These are phyloP conservation scores for Agrocybe chaxingu DNA, from an alignment of 768 basidiomycete species.

Conservation along the genomic window DNA sequence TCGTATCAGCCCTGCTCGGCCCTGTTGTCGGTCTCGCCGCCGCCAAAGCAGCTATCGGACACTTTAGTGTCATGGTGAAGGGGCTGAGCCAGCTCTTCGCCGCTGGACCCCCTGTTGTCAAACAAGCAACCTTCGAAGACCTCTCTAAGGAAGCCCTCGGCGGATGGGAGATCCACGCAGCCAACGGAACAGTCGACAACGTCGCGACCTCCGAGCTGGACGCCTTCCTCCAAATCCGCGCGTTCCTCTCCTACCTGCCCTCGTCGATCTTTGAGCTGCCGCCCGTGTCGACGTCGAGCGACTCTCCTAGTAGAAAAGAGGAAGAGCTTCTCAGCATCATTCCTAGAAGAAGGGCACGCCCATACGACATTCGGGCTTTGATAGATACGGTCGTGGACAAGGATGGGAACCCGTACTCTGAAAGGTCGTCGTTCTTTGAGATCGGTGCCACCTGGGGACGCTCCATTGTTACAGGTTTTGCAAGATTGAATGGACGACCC, in stretches of 20 bases:
- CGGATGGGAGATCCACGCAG: conserved; percentile 34
- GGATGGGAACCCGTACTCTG: conserved; percentile 13
- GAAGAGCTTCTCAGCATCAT: conserved; percentile 33
- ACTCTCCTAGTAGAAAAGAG: conserved; percentile 27
- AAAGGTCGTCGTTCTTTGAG: conserved; percentile 30
- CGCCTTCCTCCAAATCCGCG: conserved; percentile 31
- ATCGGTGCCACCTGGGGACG: conserved; percentile 35
- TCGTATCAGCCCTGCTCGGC: conserved; percentile 34
- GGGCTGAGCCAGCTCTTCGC: conserved; percentile 34
- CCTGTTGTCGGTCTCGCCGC: conserved; percentile 40
- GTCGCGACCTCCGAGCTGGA: conserved; percentile 33
- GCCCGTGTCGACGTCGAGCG: conserved; percentile 20
- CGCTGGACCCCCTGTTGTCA: conserved; percentile 33
- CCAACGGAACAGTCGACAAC: conserved; percentile 35
- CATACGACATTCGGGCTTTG: conserved; percentile 33
- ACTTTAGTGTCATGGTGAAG: conserved; percentile 42
- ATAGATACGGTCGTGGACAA: conserved; percentile 31
- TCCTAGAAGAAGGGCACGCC: conserved; percentile 30
- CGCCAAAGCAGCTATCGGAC: conserved; percentile 34
- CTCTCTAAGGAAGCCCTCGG: conserved; percentile 32
- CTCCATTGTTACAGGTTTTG: conserved; percentile 36
- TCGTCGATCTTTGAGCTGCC: conserved; percentile 35
- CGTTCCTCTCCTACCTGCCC: conserved; percentile 37
- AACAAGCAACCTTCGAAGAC: conserved; percentile 33
- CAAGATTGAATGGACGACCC: conserved; percentile 31